phyloP scores from a whole-genome alignment of 495 filamentous ascomycete species.

The Penicillium robsamsonii region DNA sequence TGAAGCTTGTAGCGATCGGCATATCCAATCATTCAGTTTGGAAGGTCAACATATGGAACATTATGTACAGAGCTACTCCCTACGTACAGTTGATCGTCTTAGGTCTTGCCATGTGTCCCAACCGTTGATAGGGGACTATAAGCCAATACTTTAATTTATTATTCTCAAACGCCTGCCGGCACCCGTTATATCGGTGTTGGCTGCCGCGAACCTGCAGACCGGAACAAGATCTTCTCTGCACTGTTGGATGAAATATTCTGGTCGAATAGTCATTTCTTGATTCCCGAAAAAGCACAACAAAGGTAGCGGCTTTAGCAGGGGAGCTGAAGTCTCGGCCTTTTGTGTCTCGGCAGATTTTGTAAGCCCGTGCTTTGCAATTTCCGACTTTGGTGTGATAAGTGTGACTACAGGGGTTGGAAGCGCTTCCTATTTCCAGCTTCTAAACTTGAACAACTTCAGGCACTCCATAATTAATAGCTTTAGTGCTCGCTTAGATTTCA shows the following conservation, averaged over 20 bases:
- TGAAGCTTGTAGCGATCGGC: slow-evolving; percentile 16
- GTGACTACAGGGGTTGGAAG: not conserved
- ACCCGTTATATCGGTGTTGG: slow-evolving; percentile 15
- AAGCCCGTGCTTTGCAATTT: slow-evolving; percentile 9
- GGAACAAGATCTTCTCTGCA: slow-evolving; percentile 14
- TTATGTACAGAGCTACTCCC: not conserved
- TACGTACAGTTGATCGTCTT: not conserved
- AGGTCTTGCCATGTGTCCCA: not conserved
- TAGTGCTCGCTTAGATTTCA: not conserved
- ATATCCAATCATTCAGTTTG: slow-evolving; percentile 13
- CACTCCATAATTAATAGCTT: not conserved
- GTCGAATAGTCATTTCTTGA: not conserved
- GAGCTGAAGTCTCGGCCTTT: not conserved
- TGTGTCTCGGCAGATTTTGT: not conserved
- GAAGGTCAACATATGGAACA: slow-evolving; percentile 15
- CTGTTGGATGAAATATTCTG: slow-evolving; percentile 3
- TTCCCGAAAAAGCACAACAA: not conserved
- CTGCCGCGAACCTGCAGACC: slow-evolving; percentile 17
- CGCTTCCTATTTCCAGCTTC: not conserved
- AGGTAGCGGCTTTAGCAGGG: not conserved
- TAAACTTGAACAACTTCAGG: not conserved
- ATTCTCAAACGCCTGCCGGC: slow-evolving; percentile 9
- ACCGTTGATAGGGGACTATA: not conserved
- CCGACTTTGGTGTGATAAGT: not conserved
- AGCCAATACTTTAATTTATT: not conserved